These are phyloP conservation scores for Ottelia alismoides DNA, from an alignment of 106 monocot species.

Conservation along the genomic window DNA sequence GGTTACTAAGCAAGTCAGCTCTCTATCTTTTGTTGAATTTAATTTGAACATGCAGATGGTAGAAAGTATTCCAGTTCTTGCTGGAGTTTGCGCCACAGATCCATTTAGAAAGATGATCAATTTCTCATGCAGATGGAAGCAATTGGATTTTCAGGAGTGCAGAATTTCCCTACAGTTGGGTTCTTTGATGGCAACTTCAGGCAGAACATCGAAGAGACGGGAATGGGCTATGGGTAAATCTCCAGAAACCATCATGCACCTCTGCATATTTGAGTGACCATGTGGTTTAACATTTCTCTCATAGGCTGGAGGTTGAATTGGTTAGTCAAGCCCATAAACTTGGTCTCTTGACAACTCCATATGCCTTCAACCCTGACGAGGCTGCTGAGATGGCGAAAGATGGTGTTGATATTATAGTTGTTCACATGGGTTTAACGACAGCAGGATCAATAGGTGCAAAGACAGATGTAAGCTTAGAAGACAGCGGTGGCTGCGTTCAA, in stretches of 20 bases:
- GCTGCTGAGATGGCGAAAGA: slow-evolving; percentile 72
- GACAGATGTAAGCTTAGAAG: slow-evolving; percentile 59
- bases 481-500: slow-evolving; percentile 60
- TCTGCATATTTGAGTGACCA: background rate
- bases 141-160: slow-evolving; percentile 76
- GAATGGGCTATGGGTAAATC: slow-evolving; percentile 86
- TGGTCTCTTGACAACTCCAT: slow-evolving; percentile 90
- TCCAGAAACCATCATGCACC: background rate
- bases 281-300: background rate
- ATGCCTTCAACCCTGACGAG: slow-evolving; percentile 75
- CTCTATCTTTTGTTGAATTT: too few relatives aligned
- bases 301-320: slow-evolving; percentile 95
- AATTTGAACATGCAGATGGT: slow-evolving; percentile 58
- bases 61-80: slow-evolving; percentile 80
- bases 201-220: slow-evolving; percentile 91
- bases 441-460: slow-evolving; percentile 87
- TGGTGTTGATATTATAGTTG: slow-evolving; percentile 82
- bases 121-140: slow-evolving; percentile 73
- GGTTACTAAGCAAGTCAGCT: too few relatives aligned
- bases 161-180: slow-evolving; percentile 96
- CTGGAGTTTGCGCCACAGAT: slow-evolving; percentile 95
- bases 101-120: slow-evolving; percentile 80
- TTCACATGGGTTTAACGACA: slow-evolving; percentile 90
- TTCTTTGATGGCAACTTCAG: slow-evolving; percentile 95
- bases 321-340: slow-evolving; percentile 68